These are phyloP conservation scores for Gossypium gossypioides DNA, from an alignment of 441 rosid genomes.

Conservation along the genomic window DNA sequence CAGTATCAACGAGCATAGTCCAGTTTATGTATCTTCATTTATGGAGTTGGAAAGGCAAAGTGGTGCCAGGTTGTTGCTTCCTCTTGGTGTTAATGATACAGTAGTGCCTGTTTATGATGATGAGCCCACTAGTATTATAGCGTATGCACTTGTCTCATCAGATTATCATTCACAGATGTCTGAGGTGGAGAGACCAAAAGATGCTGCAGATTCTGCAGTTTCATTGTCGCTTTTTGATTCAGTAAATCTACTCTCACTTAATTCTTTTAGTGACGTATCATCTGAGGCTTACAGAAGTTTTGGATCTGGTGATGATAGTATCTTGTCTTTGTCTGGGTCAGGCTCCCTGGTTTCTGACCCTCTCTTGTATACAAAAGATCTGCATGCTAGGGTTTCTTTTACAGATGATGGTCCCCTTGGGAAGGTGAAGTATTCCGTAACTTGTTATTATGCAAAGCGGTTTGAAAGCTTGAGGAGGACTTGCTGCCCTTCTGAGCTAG, in stretches of 20 bases:
- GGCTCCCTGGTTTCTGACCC: constrained; percentile 47
- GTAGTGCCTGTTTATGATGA: constrained; percentile 55
- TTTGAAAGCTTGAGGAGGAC: constrained; percentile 64
- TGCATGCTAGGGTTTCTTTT: constrained; percentile 51
- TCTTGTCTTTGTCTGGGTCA: constrained; percentile 32
- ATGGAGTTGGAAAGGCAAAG: constrained; percentile 38
- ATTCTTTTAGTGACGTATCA: constrained; percentile 39
- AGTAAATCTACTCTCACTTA: constrained; percentile 33
- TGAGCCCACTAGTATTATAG: constrained; percentile 55
- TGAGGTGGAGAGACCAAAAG: constrained; percentile 54
- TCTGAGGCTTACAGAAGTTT: constrained; percentile 42
- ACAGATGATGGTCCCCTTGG: constrained; percentile 52
- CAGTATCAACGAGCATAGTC: constrained; percentile 35
- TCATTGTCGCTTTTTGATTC: constrained; percentile 45
- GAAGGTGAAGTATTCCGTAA: constrained; percentile 51
- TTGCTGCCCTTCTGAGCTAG: constrained; percentile 60
- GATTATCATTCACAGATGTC: constrained; percentile 40
- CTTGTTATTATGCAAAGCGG: constrained; percentile 60
- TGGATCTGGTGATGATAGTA: constrained; percentile 39
- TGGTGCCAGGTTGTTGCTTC: constrained; percentile 49
- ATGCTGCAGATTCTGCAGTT: constrained; percentile 36
- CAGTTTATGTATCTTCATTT: constrained; percentile 35
- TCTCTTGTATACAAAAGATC: constrained; percentile 36
- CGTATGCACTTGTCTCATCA: constrained; percentile 46
- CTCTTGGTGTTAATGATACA: constrained; percentile 41